Base-by-base conservation (phyloP, 306 rosid genomes). In the Hippophae rhamnoides region DNA sequence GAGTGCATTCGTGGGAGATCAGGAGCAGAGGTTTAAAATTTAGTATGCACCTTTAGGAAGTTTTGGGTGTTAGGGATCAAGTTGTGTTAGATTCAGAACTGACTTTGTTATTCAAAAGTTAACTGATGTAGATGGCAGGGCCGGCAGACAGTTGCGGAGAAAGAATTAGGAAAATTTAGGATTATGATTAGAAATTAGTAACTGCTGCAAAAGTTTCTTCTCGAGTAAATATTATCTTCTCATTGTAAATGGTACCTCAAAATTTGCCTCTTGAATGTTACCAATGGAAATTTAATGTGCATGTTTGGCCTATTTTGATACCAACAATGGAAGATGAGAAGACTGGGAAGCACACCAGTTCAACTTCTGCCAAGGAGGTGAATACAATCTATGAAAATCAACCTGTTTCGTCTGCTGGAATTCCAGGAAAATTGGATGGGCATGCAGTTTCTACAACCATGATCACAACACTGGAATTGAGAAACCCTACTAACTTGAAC, bases 321-420 rank as follows among this genome's bases (percentile, higher is more conserved):
- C 56, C 67, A 62, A 62, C 78, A 85, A 88, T 64, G 58, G 83
- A 76, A 76, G 85, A 81, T 67, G 84, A 72, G 76, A 92, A 83
- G 74, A 66, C 69, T 14, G 79, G 78, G 80, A 58, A 65, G 26
- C 84, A 74, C 57, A 68, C 62, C 58, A 71, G 69, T 61, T 62
- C 67, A 12, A 72, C 61, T 73, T 62, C 71, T 65, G 58, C 55
- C 14, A 81, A 76, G 73, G 86, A 76, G 71, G 67, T 64, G 58
- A 72, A 10, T 49, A 64, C 65, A 3, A 54, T 61, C 65, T 60
- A 83, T 56, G 65, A 54, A 45, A 69, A 67, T 73, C 45, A 18
- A 47, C 9, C 85, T 44, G 60, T 68, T 69, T 59, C 77, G 41
- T 54, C 84, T 48, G 62, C 55, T 58, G 52, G 59, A 62, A 75